Conservation (phyloP, 169 alveolate species). For the Plasmodium berghei region DNA sequence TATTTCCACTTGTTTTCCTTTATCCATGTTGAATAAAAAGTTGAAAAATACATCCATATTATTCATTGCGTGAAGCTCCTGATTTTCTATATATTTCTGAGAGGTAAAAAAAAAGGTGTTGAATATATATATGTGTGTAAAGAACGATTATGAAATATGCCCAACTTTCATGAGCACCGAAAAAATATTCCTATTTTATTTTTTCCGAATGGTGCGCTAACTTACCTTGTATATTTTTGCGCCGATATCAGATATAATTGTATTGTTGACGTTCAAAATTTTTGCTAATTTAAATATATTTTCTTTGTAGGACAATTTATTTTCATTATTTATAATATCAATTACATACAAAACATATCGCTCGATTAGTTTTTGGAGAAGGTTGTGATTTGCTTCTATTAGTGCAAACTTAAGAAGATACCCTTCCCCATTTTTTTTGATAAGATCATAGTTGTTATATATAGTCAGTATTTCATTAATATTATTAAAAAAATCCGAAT, state of each 20-base stretch:
- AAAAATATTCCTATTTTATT: too few relatives aligned
- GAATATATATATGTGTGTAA: neutral
- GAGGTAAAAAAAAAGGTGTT: neutral
- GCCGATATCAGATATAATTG: constrained; percentile 15
- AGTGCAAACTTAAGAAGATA: constrained; percentile 53
- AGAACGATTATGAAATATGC: neutral
- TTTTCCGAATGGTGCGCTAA: too few relatives aligned
- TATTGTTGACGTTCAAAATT: constrained; percentile 20
- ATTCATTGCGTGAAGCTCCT: constrained; percentile 44
- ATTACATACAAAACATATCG: constrained; percentile 65
- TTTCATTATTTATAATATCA: constrained; percentile 41
- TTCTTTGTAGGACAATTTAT: constrained; percentile 26
- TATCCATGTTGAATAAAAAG: constrained; percentile 59
- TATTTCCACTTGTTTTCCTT: constrained; percentile 32
- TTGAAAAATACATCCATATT: constrained; percentile 47
- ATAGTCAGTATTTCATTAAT: constrained; percentile 53
- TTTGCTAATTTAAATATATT: constrained; percentile 19
- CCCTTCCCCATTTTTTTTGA: constrained; percentile 5
- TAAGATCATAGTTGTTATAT: constrained; percentile 49
- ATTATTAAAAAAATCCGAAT: constrained; percentile 33
- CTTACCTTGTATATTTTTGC: constrained; percentile 58
- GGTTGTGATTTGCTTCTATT: constrained; percentile 28
- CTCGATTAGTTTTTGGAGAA: constrained; percentile 35
- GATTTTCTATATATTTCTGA: constrained; percentile 47
- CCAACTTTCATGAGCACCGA: too few relatives aligned